Evolutionary conservation across 2,329 filamentous ascomycete species (phyloP).

Genomic region (Tolypocladium ophioglossoides): DNA sequence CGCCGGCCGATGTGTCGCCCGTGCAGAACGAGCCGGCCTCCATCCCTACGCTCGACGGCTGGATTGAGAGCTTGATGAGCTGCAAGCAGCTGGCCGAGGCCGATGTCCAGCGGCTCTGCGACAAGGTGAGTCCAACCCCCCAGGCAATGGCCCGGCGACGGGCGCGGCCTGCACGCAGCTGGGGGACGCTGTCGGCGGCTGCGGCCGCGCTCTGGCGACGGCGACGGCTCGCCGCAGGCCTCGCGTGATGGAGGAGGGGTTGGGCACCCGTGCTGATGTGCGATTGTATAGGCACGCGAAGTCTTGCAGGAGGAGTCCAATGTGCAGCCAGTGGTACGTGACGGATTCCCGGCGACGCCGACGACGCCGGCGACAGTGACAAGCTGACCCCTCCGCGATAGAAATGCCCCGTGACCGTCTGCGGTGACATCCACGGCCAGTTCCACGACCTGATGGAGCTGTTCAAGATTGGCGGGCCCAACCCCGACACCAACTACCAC

Average conservation of each 20-base stretch:
- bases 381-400: conserved; percentile 19
- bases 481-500: conserved; percentile 97
- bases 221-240: not conserved
- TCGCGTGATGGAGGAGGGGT: conserved; percentile 16
- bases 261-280: conserved; percentile 7
- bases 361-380: not conserved
- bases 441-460: conserved; percentile 99
- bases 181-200: not conserved
- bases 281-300: conserved; percentile 64
- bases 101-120: conserved; percentile 93
- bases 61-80: conserved; percentile 96
- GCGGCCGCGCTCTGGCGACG: not conserved
- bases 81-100: conserved; percentile 96
- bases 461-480: conserved; percentile 96
- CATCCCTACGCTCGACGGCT: conserved; percentile 88
- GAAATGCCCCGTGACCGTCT: conserved; percentile 99
- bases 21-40: conserved; percentile 69
- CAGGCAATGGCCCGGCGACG: not conserved
- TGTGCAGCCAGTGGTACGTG: conserved; percentile 89
- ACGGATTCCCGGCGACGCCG: too few relatives aligned
- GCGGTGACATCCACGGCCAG: conserved; percentile 97
- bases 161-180: not conserved
- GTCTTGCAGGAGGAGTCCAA: conserved; percentile 97
- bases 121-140: conserved; percentile 60
- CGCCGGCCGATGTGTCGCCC: conserved; percentile 67